These are phyloP conservation scores for Marsdenia floribunda DNA, from an alignment of 257 asterid species.

Conservation along the genomic window DNA sequence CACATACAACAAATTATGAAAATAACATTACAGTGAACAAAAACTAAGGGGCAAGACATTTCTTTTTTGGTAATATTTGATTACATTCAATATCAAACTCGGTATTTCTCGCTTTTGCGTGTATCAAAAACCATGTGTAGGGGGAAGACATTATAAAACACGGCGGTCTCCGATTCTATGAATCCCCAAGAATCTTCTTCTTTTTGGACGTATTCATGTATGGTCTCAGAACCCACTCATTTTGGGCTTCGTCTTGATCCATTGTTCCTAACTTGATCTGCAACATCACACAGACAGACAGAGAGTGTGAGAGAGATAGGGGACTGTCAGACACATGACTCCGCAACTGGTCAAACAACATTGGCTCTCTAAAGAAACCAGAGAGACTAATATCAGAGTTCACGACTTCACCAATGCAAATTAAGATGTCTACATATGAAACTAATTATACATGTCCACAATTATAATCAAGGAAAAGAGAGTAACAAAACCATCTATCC, in stretches of 20 bases:
- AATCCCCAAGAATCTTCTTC: slow-evolving; percentile 43
- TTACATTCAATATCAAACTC: too few relatives aligned
- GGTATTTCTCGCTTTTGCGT: too few relatives aligned
- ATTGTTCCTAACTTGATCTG: slow-evolving; percentile 79
- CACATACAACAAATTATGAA: background rate
- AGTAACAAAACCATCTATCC: background rate
- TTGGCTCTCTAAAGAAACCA: background rate
- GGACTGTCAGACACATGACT: background rate
- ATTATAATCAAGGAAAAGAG: background rate
- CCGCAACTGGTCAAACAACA: background rate
- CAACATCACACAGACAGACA: background rate
- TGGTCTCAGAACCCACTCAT: slow-evolving; percentile 58
- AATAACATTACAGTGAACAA: too few relatives aligned
- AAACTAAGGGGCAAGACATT: too few relatives aligned
- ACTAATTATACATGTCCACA: background rate
- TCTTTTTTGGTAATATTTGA: too few relatives aligned
- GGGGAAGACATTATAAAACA: too few relatives aligned
- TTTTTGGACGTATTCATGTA: slow-evolving; percentile 62
- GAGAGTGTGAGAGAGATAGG: background rate
- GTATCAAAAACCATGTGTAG: too few relatives aligned
- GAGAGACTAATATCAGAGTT: too few relatives aligned
- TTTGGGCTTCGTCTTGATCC: slow-evolving; percentile 83
- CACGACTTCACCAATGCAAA: background rate
- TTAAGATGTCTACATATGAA: background rate
- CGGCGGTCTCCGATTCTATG: background rate